Base-by-base conservation (phyloP, 2,329 filamentous ascomycete species). In the Knoxdaviesia capensis region DNA sequence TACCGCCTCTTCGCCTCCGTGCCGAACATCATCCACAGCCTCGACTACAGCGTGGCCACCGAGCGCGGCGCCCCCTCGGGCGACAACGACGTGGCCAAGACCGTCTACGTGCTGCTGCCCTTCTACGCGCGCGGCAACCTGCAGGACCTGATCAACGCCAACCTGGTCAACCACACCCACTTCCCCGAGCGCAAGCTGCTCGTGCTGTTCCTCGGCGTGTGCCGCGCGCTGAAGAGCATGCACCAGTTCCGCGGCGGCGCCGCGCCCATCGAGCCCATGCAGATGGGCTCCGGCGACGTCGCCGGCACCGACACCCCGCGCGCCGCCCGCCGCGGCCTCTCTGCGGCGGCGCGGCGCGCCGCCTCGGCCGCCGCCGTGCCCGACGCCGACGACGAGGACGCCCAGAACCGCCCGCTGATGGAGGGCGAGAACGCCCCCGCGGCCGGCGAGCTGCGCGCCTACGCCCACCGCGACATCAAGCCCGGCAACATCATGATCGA, bases 401-500 rank as follows among this genome's bases (percentile, higher is more conserved):
- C 80, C 48, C 84, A 93, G 58, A 75, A 86, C 49, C 75, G 83
- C 54, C 83, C 84, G 37, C 64, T 94, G 49, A 85, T 94, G 77
- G 79, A 83, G 46, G 74, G 73, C 1, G 83, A 92, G 56, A 77
- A 71, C 48, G 77, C 81, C 3, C 69, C 77, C 39, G 71, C 71
- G 37, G 74, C 77, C 7, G 80, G 81, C 9, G 74, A 76, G 44
- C 65, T 74, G 46, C 70, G 82, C 50, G 83, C 86, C 20, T 98
- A 94, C 58, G 83, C 90, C 47, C 90, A 98, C 60, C 71, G 90
- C 50, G 90, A 98, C 60, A 94, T 98, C 58, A 98, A 98, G 60
- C 90, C 90, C 52, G 88, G 84, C 45, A 98, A 98, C 62, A 93
- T 98, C 55, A 98, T 98, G 90, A 94, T 98, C 50, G 80, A 83